phyloP scores from a whole-genome alignment of 805 yeast species.

The Candida schatavii region DNA sequence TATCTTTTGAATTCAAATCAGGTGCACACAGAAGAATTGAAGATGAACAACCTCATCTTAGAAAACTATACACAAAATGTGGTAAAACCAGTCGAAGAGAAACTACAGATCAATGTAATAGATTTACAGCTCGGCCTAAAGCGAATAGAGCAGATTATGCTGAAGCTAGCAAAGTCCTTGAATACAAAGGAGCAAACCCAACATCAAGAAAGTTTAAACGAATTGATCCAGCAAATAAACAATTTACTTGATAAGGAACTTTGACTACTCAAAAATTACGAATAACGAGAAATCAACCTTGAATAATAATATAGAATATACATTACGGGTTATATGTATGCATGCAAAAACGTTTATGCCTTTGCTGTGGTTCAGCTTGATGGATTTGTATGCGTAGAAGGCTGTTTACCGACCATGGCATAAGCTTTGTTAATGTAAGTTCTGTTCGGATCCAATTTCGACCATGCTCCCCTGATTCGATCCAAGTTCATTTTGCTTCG shows the following conservation, averaged over 20 bases:
- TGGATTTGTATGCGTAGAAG: neutral
- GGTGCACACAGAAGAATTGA: conserved; percentile 15
- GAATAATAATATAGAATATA: too few relatives aligned
- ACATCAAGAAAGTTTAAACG: conserved; percentile 14
- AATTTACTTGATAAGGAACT: conserved; percentile 7
- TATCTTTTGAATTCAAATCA: conserved; percentile 23
- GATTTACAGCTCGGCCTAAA: conserved; percentile 5
- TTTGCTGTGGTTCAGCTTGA: too few relatives aligned
- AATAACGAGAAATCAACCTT: too few relatives aligned
- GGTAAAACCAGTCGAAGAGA: conserved; percentile 10
- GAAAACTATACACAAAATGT: conserved; percentile 11
- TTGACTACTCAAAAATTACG: too few relatives aligned
- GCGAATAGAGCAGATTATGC: conserved; percentile 6
- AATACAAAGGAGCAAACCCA: conserved; percentile 5
- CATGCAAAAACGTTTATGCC: too few relatives aligned
- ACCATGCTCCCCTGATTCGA: conserved; percentile 37
- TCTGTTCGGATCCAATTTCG: conserved; percentile 39
- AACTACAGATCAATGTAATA: neutral
- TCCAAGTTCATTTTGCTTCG: conserved; percentile 42
- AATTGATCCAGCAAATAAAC: conserved; percentile 16
- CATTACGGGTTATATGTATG: too few relatives aligned
- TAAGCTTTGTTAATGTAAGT: conserved; percentile 35
- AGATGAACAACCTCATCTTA: conserved; percentile 9
- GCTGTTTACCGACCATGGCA: conserved; percentile 22
- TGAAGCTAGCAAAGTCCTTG: neutral